Evolutionary conservation across 805 yeast species (phyloP).

Genomic region (Zygotorulaspora florentina): DNA sequence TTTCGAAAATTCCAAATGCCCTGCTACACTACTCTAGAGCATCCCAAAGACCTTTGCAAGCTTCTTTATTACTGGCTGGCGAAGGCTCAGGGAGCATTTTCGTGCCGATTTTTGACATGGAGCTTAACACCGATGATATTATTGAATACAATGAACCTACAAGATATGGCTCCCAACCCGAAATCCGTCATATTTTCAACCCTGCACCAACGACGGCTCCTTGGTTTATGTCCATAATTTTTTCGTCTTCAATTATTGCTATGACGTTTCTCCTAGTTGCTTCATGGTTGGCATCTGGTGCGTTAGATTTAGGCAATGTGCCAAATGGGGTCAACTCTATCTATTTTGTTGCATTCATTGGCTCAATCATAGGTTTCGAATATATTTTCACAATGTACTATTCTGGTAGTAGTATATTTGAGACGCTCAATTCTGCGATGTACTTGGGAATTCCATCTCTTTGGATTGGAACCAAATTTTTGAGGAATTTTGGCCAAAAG

Average conservation of each 20-base stretch:
- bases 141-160: constrained; percentile 15
- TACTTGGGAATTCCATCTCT: constrained; percentile 52
- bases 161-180: constrained; percentile 48
- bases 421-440: constrained; percentile 24
- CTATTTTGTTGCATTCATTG: constrained; percentile 23
- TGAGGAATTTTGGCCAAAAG: constrained; percentile 40
- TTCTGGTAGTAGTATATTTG: constrained; percentile 32
- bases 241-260: constrained; percentile 42
- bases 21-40: constrained; percentile 21
- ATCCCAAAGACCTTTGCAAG: constrained; percentile 17
- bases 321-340: constrained; percentile 25
- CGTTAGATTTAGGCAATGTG: constrained; percentile 25
- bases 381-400: constrained; percentile 30
- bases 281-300: constrained; percentile 39
- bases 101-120: constrained; percentile 19
- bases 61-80: constrained; percentile 22
- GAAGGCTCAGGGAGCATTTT: constrained; percentile 15
- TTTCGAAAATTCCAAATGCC: constrained; percentile 20
- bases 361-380: constrained; percentile 31
- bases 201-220: constrained; percentile 50
- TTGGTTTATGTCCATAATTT: constrained; percentile 47
- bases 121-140: constrained; percentile 7
- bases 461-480: constrained; percentile 61
- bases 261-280: constrained; percentile 43
- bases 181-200: constrained; percentile 60